Evolutionary conservation across 805 yeast genomes (phyloP), one percentile per base, ranked within the genome.

Genomic region (Aciculoconidium aculeatum): DNA sequence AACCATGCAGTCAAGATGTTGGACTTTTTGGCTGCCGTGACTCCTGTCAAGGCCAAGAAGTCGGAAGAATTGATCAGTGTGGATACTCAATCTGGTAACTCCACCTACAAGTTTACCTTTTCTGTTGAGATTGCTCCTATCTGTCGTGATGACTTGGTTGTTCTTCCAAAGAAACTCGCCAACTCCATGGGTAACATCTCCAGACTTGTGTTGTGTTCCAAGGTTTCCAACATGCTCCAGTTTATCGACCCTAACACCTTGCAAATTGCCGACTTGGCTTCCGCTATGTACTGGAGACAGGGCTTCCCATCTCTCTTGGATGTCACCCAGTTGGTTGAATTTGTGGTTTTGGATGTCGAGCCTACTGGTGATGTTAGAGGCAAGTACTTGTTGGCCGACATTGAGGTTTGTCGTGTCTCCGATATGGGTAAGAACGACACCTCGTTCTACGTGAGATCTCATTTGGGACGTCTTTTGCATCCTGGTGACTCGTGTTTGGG

Each of bases 401-500:
- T 86, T 17, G 85, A 95, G 3, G 79, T 88, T 21, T 90, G 94
- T n/a, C 74, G 96, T 51, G 76, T 94, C 11, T 58, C 79, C 27
- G 98, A 92, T 56, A 56, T 92, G 65, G 96, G 96, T 24, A 70
- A 71, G 29, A 87, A 87, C 51, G 95, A 87, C 50, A 72, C 72
- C 39, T 80, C 85, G 26, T 88, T 71, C 53, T 86, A 83, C 41
- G 77, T 90, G 17, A 74, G 96, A 52, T 77, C 96, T 0, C 98
- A 94, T 55, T 65, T 92, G 27, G 99, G 98, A 42, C 96, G 81
- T 37, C 75, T 92, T 42, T 69, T 92, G 48, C 96, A 92, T 55
- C 94, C 97, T 3, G 99, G 98, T 45, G 98, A 92, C 55, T 80
- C 92, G 9, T 95, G 77, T 12, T 62, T 90, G 74, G 98, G 98